Evolutionary conservation across 2,329 filamentous ascomycete species (phyloP).

Genomic region (Microsporum ferrugineum): DNA sequence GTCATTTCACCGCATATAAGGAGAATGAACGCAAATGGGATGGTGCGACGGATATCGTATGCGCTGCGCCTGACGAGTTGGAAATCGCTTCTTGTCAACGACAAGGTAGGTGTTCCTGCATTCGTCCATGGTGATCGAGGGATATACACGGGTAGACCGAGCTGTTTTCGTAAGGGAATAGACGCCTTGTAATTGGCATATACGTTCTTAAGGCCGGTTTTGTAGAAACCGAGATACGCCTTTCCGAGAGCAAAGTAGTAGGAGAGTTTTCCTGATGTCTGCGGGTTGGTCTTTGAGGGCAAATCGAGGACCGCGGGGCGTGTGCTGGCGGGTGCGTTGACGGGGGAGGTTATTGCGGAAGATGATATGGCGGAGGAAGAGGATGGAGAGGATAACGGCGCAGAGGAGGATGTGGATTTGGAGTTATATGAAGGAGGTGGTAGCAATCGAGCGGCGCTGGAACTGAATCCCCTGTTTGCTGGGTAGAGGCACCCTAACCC

Average conservation of each 20-base stretch:
- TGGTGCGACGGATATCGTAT: conserved; percentile 65
- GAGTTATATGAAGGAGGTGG: background rate
- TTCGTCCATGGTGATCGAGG: conserved; percentile 21
- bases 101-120: background rate
- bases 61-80: conserved; percentile 57
- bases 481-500: background rate
- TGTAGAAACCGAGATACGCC: conserved; percentile 78
- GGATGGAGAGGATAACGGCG: background rate
- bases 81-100: conserved; percentile 54
- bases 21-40: conserved; percentile 64
- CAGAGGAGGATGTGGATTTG: background rate
- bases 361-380: background rate
- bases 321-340: conserved; percentile 9
- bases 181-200: conserved; percentile 48
- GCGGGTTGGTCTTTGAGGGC: conserved; percentile 39
- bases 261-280: conserved; percentile 27
- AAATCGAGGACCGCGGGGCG: conserved; percentile 58
- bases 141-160: conserved; percentile 26
- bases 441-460: background rate
- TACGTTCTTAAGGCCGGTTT: conserved; percentile 65
- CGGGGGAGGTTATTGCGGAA: conserved; percentile 13
- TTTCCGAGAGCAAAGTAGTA: conserved; percentile 47
- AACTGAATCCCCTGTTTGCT: background rate
- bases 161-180: conserved; percentile 22
- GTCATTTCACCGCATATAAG: conserved; percentile 77